These are phyloP conservation scores for Arctium lappa DNA, from an alignment of 129 eudicot genomes.

Conservation along the genomic window DNA sequence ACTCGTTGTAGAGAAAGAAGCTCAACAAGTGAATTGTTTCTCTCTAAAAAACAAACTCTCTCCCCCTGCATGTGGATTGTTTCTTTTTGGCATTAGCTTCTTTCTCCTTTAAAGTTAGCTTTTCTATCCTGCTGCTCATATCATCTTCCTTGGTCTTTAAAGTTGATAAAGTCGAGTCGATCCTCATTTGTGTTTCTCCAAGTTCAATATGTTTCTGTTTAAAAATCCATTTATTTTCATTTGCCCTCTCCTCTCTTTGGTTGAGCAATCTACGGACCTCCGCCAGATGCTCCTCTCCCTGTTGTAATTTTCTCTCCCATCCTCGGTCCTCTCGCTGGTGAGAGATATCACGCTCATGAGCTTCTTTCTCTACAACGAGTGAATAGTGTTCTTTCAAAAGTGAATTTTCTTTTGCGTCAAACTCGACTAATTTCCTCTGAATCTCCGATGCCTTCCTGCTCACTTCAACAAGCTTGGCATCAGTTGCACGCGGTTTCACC, in stretches of 20 bases:
- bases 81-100: constrained; percentile 21
- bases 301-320: constrained; percentile 87
- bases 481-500: constrained; percentile 73
- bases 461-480: constrained; percentile 91
- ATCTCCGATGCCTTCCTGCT: constrained; percentile 88
- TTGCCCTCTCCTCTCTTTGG: constrained; percentile 87
- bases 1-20: constrained; percentile 73
- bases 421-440: constrained; percentile 64
- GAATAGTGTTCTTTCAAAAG: constrained; percentile 75
- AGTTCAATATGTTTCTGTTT: constrained; percentile 75
- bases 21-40: constrained; percentile 15
- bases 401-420: constrained; percentile 69
- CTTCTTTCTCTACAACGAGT: constrained; percentile 67
- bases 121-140: constrained; percentile 52
- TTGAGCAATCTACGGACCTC: constrained; percentile 78
- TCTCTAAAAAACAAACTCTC: constrained; percentile 8
- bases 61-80: constrained; percentile 30
- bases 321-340: constrained; percentile 84
- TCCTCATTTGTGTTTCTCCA: constrained; percentile 59
- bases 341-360: constrained; percentile 49
- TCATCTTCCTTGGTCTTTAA: constrained; percentile 72
- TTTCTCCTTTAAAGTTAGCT: constrained; percentile 66
- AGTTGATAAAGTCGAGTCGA: constrained; percentile 43
- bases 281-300: constrained; percentile 79
- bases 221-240: constrained; percentile 62